Base-by-base conservation (phyloP, 495 filamentous ascomycete genomes). In the Aspergillus biplanus region DNA sequence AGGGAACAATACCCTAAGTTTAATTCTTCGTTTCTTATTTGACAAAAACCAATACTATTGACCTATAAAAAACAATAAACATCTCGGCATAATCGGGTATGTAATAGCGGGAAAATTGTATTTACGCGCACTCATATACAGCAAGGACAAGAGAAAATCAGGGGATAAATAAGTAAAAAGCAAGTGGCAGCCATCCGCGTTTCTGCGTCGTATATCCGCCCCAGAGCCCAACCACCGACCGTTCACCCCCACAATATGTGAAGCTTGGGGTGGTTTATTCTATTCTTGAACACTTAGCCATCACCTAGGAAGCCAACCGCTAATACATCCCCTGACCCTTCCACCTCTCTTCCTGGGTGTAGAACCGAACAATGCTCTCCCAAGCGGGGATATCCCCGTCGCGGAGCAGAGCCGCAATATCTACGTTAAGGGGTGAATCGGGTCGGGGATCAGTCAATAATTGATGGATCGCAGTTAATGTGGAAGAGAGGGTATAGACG, bases 381-480 rank as follows among this genome's bases (percentile, higher is more conserved):
- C 90, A 92, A 0, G 85, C 95, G 4, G 93, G 79, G 6, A 73
- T 63, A 79, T 99, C 95, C 15, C 91, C 92, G 54, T 81, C 80
- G 65, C 93, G 81, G 60, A 96, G 57, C 65, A 99, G 74, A 62
- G 85, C 83, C 56, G 93, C 94, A 4, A 96, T 84, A 75, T 99
- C 95, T 9, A 97, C 84, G 77, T 97, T 96, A 55, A 98, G 77
- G 64, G 95, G 95, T 65, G 86, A 90, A 65, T 97, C 92, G 42
- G 89, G 82, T 59, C 86, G 88, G 12, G 94, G 92, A 63, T 87
- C 85, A 47, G 81, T 86, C 58, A 97, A 79, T 67, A 99, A 77
- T 80, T 91, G 83, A 56, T 92, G 86, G 39, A 98, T 84, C 21
- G 87, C 86, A 66, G 90, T 88, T 67, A 97, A 75, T 56, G 90